Evolutionary conservation across 2,329 filamentous ascomycete species (phyloP), one percentile per base, ranked within the genome.

Genomic region (Stachybotrys echinatus): DNA sequence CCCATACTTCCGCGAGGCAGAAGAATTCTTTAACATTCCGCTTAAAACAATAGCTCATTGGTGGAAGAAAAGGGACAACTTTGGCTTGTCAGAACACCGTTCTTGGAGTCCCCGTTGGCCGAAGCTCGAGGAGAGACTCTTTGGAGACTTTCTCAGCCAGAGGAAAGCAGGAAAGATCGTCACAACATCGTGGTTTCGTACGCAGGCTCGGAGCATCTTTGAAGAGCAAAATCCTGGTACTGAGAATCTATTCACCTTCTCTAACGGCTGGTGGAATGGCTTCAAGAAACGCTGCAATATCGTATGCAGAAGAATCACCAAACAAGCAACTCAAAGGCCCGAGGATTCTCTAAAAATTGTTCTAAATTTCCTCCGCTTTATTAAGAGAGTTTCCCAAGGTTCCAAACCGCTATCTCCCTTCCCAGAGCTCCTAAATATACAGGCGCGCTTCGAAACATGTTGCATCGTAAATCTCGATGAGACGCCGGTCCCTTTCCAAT

Each of bases 401-500:
- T 37, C 31, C 31, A 37, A 37, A 17, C 31, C 31, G 10, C 31
- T 17, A 37, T 10, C 10, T 17, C 31, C 31, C 31, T 37, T 37
- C 31, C 31, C 31, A 37, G 31, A 37, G 31, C 31, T 37, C 31
- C 31, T 37, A 8, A 37, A 37, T 17, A 37, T 37, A 37, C 31
- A 37, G 31, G 8, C 31, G 17, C 17, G 31, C 31, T 47, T 47
- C 19, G 37, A 38, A 47, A 47, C 17, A 39, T 37, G 31, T 37
- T 39, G 23, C 20, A 47, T 47, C 19, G n/a, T 47, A 10, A 47
- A 47, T 22, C n/a, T 47, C 20, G 34, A 47, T 31, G 45, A 47
- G 34, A 47, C 45, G 12, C 45, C 45, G 20, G 37, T 47, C 18
- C 45, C 34, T 20, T 47, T 47, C 34, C 23, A 47, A 47, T 47